These are phyloP conservation scores for Cadophora sp. DNA, from an alignment of 2,329 filamentous ascomycete species.

Conservation along the genomic window DNA sequence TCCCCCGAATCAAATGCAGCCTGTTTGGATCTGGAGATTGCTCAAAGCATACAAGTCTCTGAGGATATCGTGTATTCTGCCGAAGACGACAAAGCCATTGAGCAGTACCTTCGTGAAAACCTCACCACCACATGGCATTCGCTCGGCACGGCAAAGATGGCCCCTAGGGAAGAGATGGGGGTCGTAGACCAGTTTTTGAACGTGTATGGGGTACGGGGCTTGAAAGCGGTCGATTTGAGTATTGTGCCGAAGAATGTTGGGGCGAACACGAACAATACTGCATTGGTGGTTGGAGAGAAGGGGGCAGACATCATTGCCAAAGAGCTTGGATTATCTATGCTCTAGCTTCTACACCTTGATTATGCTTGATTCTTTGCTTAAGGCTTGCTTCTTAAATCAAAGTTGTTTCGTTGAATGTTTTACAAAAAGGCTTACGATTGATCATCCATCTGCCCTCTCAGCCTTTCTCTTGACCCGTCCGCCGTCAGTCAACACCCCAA, in stretches of 20 bases:
- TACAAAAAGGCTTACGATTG: no score
- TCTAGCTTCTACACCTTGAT: neutral
- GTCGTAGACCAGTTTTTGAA: constrained; percentile 46
- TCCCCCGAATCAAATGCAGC: constrained; percentile 49
- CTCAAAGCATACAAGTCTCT: neutral
- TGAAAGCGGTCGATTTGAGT: constrained; percentile 51
- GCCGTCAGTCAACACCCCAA: no score
- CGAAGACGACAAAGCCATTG: constrained; percentile 46
- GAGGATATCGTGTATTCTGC: constrained; percentile 46
- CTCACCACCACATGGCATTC: constrained; percentile 48
- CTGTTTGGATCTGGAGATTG: constrained; percentile 28
- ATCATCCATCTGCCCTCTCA: no score
- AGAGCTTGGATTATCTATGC: constrained; percentile 41
- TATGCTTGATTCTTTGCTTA: no score
- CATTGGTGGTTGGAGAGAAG: constrained; percentile 49
- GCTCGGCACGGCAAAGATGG: constrained; percentile 49
- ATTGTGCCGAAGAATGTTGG: constrained; percentile 50
- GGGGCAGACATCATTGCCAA: constrained; percentile 47
- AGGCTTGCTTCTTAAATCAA: no score
- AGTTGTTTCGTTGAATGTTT: no score
- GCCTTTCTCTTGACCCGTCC: no score
- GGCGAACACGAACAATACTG: constrained; percentile 52
- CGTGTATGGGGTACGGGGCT: constrained; percentile 46
- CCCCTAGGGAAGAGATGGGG: constrained; percentile 44
- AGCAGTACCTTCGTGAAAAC: constrained; percentile 48